Evolutionary conservation across 2,329 filamentous ascomycete species (phyloP), one percentile per base, ranked within the genome.

Genomic region (Hirsutella thompsonii): DNA sequence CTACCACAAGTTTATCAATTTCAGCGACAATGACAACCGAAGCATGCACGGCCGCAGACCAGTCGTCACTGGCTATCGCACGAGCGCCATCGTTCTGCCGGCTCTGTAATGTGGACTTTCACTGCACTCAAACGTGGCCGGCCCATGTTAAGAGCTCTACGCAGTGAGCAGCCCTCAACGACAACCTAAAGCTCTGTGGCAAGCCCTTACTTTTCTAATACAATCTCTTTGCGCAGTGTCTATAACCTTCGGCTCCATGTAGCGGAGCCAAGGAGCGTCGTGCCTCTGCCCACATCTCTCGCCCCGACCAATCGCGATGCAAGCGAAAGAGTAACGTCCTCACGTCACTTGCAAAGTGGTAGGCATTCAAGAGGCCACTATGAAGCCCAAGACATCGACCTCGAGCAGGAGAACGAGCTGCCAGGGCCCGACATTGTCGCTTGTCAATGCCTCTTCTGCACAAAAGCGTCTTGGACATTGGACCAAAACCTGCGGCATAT

Each of bases 401-500:
- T 10, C 29, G 29, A 6, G 13, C 13, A 11, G 8, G 6, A 32
- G 16, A n/a, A 32, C 29, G 29, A 32, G 16, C 29, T n/a, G 6
- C 16, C 28, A 29, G 19, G 35, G 3, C 44, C 40, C 8, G 46
- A 46, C 13, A 65, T 63, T 40, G 41, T 44, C 11, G 45, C 55
- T 0, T 48, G 48, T 10, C 50, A 58, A 30, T 70, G 67, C 42
- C 52, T 70, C 9, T 70, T 72, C 50, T 72, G 69, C 52, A 48
- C 50, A 4, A 36, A 46, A 1, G 21, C 43, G 5, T 58, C 49
- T 6, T 21, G 44, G 1, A 50, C 46, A 9, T 56, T 71, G 3
- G 47, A 59, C 4, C 47, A 54, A 3, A 72, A 61, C 42, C 37
- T 70, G 6, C 37, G 42, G 2, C 72, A 76, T 52, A 76, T 76